Base-by-base conservation (phyloP, 345 rosid species). In the Eucalyptus marginata region DNA sequence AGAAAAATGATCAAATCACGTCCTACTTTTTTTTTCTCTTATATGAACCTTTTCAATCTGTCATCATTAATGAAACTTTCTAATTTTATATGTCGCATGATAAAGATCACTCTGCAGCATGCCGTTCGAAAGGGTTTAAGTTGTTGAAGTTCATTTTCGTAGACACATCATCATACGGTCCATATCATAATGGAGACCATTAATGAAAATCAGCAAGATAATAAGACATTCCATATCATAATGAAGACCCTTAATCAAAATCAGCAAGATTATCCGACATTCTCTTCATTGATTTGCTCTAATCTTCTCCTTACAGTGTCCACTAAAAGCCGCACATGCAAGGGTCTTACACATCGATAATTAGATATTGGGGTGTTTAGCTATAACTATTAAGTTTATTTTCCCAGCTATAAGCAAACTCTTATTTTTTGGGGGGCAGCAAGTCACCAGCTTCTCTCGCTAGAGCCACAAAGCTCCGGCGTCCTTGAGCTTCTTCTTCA, bases 381-480 rank as follows among this genome's bases (percentile, higher is more conserved):
- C 51, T 47, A 27, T 29, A 14, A 85, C 4, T 85, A 9, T 40
- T 3, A 76, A 76, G 84, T 44, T 40, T 40, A 18, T 40, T 40
- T 36, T 43, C 47, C 29, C 43, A 10, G 47, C 84, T 11, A 40
- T 20, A 40, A 40, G 29, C 47, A 40, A 76, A 76, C 84, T 76
- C 40, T 76, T 40, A 40, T 40, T 40, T 76, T 76, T 40, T 40
- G 84, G 76, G 36, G n/a, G 76, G 47, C 47, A 76, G 84, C 47
- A 76, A 22, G 84, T 76, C 47, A 24, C 20, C 6, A 10, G 24
- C 43, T 29, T 36, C 40, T 46, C 49, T 66, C 51, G 46, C 50
- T 59, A 88, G 16, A 89, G 90, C 90, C 90, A 89, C 11, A 89
- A 58, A 33, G 90, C 90, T 29, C 88, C 90, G 17, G 90, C 90